A percentile compares a stretch with the other conserved stretches of the same genome.
phyloP scores from a whole-genome alignment of 2,329 filamentous ascomycete genomes.

The Remersonia thermophila region DNA sequence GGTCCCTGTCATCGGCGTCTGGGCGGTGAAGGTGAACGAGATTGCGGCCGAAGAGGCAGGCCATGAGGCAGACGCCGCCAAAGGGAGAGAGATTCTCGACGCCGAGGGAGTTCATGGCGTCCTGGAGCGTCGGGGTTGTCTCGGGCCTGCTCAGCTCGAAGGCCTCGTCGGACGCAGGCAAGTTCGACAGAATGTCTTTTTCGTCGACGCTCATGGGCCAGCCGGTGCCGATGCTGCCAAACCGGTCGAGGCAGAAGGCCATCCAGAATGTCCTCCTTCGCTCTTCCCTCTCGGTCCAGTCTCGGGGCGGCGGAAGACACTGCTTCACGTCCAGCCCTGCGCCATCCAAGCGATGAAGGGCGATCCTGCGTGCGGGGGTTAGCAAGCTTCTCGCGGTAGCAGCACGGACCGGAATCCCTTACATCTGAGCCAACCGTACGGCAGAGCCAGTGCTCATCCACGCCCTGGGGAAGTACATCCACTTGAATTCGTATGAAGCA shows the following conservation, averaged over 20 bases:
- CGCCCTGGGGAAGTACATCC: slow-evolving; percentile 92
- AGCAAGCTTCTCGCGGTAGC: background rate
- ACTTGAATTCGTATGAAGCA: slow-evolving; percentile 83
- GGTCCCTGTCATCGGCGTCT: slow-evolving; percentile 65
- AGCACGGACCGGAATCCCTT: slow-evolving; percentile 18
- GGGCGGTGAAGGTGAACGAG: slow-evolving; percentile 83
- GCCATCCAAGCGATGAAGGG: slow-evolving; percentile 77
- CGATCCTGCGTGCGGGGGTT: slow-evolving; percentile 57
- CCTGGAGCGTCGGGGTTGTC: slow-evolving; percentile 54
- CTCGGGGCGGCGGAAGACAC: slow-evolving; percentile 70
- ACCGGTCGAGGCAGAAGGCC: slow-evolving; percentile 80
- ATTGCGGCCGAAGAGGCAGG: slow-evolving; percentile 84
- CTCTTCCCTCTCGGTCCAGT: slow-evolving; percentile 92
- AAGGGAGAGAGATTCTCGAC: slow-evolving; percentile 63
- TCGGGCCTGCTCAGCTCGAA: slow-evolving; percentile 71
- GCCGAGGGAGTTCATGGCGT: slow-evolving; percentile 60
- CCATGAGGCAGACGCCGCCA: slow-evolving; percentile 69
- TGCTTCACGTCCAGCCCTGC: slow-evolving; percentile 81
- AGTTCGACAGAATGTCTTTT: slow-evolving; percentile 73
- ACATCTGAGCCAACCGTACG: slow-evolving; percentile 76
- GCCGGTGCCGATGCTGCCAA: slow-evolving; percentile 89
- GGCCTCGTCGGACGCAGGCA: slow-evolving; percentile 74
- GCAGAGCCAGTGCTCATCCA: slow-evolving; percentile 86
- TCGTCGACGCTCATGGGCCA: slow-evolving; percentile 96
- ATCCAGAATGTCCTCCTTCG: slow-evolving; percentile 89